Evolutionary conservation across 106 monocot species (phyloP), one percentile per base, ranked within the genome.

Genomic region (Allium cepa): DNA sequence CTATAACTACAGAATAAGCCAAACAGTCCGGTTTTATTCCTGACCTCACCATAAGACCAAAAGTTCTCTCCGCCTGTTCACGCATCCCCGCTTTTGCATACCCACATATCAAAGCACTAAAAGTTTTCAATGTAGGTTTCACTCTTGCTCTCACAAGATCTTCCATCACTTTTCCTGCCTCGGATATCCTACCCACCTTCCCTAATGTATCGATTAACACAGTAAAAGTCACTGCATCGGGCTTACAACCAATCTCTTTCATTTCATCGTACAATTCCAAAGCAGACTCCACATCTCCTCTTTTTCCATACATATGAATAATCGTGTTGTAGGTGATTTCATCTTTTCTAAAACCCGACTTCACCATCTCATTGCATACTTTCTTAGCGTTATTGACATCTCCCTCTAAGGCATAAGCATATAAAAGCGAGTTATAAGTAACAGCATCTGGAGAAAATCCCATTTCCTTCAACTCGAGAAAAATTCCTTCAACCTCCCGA

Each of bases 251-350:
- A 7, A 49, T 68, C 27, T 47, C 12, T 71, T 85, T 90, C 97
- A 93, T 99, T 11, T 90, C 87, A 52, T 73, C 46, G 59, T 90
- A 92, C 71, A 80, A 63, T 27, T 67, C 52, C 52, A 99, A 51
- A 1, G 89, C 89, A 28, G 82, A 71, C 48, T 93, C 85, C 50
- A 84, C 66, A 71, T 67, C 81, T 8, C 93, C 92, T 49, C 80
- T 71, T 65, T 86, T 92, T 16, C 97, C 97, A 80, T 92, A 87
- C 97, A 99, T 99, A 57, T 93, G 84, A 49, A 99, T 99, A 26
- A 90, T 81, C n/a, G 97, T 99, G 62, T 99, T 99, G 55, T 87
- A 99, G 8, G 97, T 99, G 49, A 99, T 88, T 75, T 92, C 97
- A 69, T 90, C 89, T 79, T 81, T 92, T 76, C 60, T 81, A 66